Base-by-base conservation (phyloP, 2,329 filamentous ascomycete species). In the Hortaea sp. region DNA sequence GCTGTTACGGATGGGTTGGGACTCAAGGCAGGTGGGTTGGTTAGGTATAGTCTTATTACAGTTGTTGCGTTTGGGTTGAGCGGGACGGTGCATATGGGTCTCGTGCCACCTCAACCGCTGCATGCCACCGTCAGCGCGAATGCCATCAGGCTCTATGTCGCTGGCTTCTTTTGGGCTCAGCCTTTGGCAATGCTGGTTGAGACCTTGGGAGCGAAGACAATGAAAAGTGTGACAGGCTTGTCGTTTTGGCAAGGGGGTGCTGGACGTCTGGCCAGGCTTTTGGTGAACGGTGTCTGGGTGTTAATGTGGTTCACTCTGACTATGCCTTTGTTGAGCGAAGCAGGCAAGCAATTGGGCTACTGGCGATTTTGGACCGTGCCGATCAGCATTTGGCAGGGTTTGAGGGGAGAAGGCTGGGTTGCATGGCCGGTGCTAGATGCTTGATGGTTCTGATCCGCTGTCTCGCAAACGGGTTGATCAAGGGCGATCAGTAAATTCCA, bases 151-250 rank as follows among this genome's bases (percentile, higher is more conserved):
- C 10, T 50, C 13, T 44, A 31, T 12, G 42, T 59, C 5, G 50
- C 49, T 4, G 47, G 38, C 0, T 63, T 63, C 48, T 63, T 63
- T 45, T 59, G 54, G 55, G 31, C 57, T 29, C 60, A 63, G 47
- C 52, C 55, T n/a, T 5, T 57, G 4, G 59, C 49, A 1, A 56
- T 63, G 7, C 31, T 58, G 20, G 20, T 48, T 5, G 60, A 63
- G 49, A 44, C 47, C 28, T 37, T 50, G 20, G 20, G 20, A 20
- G 20, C 20, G 20, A 20, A 20, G 20, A 20, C 4, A 4, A 20
- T 20, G 20, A 20, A 20, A 20, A 20, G 20, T 20, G 20, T 20
- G 20, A 20, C 20, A 20, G 20, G 20, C 20, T 20, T 20, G 20
- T 20, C 20, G 20, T 20, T 20, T 20, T 42, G 45, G 40, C 31